Conservation (phyloP, 352 stramenopile genomes). For the Globisporangium barbulae region DNA sequence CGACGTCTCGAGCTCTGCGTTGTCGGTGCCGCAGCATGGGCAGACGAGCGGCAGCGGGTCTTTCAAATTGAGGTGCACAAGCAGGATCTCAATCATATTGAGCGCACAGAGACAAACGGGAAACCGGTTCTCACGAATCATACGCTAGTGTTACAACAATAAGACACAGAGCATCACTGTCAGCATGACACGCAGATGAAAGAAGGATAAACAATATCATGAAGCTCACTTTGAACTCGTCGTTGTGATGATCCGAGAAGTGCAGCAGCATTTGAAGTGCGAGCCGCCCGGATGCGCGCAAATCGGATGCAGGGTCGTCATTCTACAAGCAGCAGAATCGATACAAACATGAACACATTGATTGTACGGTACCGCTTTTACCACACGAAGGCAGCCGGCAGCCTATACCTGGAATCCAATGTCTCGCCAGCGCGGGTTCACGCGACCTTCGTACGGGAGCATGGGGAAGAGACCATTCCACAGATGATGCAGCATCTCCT, state of each 20-base stretch:
- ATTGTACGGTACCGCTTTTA: not conserved
- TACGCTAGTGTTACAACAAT: conserved; percentile 30
- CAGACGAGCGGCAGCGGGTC: conserved; percentile 57
- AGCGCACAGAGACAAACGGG: conserved; percentile 58
- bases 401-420: conserved; percentile 56
- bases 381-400: not conserved
- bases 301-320: conserved; percentile 54
- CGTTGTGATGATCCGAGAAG: conserved; percentile 62
- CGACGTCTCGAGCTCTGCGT: conserved; percentile 53
- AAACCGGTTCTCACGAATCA: conserved; percentile 69
- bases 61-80: conserved; percentile 70
- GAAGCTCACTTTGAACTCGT: conserved; percentile 55
- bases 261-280: conserved; percentile 65
- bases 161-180: not conserved
- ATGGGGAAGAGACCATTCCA: conserved; percentile 64
- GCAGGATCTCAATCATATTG: conserved; percentile 65
- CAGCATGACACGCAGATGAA: not conserved
- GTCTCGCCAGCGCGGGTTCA: conserved; percentile 60
- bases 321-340: conserved; percentile 26
- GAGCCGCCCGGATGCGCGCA: conserved; percentile 55
- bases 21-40: conserved; percentile 68
- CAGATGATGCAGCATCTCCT: conserved; percentile 60
- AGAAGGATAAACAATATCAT: not conserved
- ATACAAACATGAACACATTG: not conserved
- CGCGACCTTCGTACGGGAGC: conserved; percentile 59